Percentiles rank a stretch among this genome's conserved stretches.
phyloP scores from a whole-genome alignment of 2,329 filamentous ascomycete genomes.

The Verticillium dahliae region DNA sequence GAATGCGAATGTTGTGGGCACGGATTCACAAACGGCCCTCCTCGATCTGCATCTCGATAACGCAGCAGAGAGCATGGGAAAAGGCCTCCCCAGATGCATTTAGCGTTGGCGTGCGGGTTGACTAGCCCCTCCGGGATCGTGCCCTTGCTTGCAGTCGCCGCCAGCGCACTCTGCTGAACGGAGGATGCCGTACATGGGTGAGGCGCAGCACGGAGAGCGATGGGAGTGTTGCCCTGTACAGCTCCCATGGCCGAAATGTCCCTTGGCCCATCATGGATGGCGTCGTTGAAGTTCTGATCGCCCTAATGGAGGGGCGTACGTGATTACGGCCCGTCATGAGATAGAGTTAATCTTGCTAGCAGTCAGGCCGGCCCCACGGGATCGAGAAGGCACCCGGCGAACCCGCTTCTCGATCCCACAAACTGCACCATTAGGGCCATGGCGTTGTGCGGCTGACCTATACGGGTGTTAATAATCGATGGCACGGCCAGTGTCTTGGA shows the following conservation, averaged over 20 bases:
- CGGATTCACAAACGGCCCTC: too few relatives aligned
- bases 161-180: background rate
- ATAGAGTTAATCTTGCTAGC: conserved; percentile 34
- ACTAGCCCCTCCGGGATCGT: too few relatives aligned
- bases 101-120: too few relatives aligned
- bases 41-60: background rate
- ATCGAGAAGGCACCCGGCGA: conserved; percentile 20
- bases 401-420: too few relatives aligned
- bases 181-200: background rate
- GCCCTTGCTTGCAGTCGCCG: background rate
- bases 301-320: conserved; percentile 22
- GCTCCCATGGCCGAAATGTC: conserved; percentile 21
- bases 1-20: too few relatives aligned
- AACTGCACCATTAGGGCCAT: conserved; percentile 16
- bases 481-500: conserved; percentile 23
- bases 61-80: too few relatives aligned
- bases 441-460: conserved; percentile 48
- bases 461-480: conserved; percentile 22
- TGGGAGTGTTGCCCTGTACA: conserved; percentile 36
- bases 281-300: conserved; percentile 25
- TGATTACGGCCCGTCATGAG: conserved; percentile 21
- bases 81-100: too few relatives aligned
- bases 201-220: conserved; percentile 15
- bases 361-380: conserved; percentile 22
- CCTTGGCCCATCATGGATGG: conserved; percentile 4